Evolutionary conservation across 176 grass and related monocot species (phyloP).

Genomic region (Canna indica): DNA sequence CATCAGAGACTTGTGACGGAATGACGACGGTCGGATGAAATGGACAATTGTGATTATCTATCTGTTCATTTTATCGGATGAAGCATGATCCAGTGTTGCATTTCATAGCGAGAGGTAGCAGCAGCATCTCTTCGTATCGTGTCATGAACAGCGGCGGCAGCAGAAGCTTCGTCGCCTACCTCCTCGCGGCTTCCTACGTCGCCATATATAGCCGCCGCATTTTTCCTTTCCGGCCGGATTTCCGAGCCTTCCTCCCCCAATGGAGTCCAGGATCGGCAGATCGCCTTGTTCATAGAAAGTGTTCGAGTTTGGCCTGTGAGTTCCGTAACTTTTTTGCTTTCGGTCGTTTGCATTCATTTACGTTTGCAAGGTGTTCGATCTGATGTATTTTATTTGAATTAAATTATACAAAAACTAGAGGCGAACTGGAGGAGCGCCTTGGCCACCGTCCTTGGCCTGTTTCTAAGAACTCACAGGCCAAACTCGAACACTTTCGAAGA

Average conservation of each 20-base stretch:
- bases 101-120: background rate
- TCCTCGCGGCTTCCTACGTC: background rate
- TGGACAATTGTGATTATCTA: too few relatives aligned
- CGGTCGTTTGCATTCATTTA: too few relatives aligned
- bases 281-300: background rate
- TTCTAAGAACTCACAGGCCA: constrained; percentile 15
- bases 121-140: background rate
- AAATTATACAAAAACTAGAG: too few relatives aligned
- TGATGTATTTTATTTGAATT: too few relatives aligned
- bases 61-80: too few relatives aligned
- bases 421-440: too few relatives aligned
- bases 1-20: too few relatives aligned
- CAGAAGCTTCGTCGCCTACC: constrained; percentile 2
- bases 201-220: background rate
- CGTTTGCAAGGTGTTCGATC: too few relatives aligned
- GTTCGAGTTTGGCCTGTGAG: constrained; percentile 14
- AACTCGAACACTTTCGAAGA: background rate
- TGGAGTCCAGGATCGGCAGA: background rate
- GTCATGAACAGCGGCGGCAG: background rate
- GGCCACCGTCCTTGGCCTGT: too few relatives aligned
- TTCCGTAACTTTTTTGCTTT: too few relatives aligned
- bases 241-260: background rate
- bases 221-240: background rate
- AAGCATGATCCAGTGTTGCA: too few relatives aligned
- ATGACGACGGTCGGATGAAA: too few relatives aligned